These are phyloP conservation scores for Coffea eugenioides DNA, from an alignment of 257 asterid species.

Conservation along the genomic window DNA sequence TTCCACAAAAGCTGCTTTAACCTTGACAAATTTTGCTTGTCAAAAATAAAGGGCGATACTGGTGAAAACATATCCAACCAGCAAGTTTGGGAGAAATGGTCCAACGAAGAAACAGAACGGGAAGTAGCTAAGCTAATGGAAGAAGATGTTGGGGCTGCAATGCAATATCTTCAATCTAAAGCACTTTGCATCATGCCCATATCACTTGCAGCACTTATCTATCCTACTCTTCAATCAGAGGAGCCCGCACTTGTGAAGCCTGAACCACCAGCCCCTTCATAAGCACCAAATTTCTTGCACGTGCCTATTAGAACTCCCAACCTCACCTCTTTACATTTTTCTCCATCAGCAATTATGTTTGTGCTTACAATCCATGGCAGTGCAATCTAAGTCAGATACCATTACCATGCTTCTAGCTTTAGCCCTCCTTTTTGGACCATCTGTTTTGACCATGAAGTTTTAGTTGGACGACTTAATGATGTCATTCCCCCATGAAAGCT, in stretches of 20 bases:
- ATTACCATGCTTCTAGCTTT: conserved; percentile 35
- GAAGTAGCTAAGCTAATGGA: conserved; percentile 89
- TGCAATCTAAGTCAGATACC: conserved; percentile 45
- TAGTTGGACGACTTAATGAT: conserved; percentile 26
- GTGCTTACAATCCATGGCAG: conserved; percentile 25
- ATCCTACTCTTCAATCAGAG: conserved; percentile 51
- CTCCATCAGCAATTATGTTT: conserved; percentile 19
- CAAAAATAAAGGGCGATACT: conserved; percentile 40
- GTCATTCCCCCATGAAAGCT: conserved; percentile 23
- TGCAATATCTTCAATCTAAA: conserved; percentile 83
- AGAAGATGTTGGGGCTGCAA: conserved; percentile 79
- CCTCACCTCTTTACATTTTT: conserved; percentile 23
- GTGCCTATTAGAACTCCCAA: conserved; percentile 44
- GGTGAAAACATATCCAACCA: conserved; percentile 51
- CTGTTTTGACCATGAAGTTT: conserved; percentile 1
- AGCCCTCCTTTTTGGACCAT: conserved; percentile 24
- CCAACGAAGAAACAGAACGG: conserved; percentile 69
- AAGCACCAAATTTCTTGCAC: conserved; percentile 27
- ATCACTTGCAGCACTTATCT: conserved; percentile 81
- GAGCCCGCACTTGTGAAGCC: conserved; percentile 54
- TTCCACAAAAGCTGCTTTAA: not conserved
- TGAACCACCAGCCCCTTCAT: conserved; percentile 62
- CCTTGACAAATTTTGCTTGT: conserved; percentile 8
- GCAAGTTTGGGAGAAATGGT: conserved; percentile 86
- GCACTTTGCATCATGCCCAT: conserved; percentile 92